Base-by-base conservation (phyloP, 768 basidiomycete species). In the Hemileccinum rubropunctum region DNA sequence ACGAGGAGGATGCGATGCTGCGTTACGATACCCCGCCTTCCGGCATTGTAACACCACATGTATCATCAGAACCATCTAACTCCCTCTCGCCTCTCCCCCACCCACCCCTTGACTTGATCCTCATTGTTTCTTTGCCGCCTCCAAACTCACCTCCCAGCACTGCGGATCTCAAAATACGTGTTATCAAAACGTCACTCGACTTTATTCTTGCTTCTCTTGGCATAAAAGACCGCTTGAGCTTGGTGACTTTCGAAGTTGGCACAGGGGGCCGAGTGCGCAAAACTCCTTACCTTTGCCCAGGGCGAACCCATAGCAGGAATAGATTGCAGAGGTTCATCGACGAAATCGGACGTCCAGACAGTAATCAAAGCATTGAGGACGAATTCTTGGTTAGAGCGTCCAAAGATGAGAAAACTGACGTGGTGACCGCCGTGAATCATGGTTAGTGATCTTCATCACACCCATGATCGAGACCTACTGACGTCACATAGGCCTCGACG, bases 361-460 rank as follows among this genome's bases (percentile, higher is more conserved):
- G 68, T 53, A 69, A 61, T 68, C 54, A 60, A 48, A 76, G 77
- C 53, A 71, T 77, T 39, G 86, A 84, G 52, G 83, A 84, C 56
- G 78, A 80, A 52, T 81, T 81, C 56, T 67, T 86, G 65, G 82
- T 91, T 17, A 76, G 83, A 52, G 83, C 83, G 13, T 82, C 82
- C 51, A 86, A 86, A 63, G 95, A 98, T 15, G 95, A 98, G 70
- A 91, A 94, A 71, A 91, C 91, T 23, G 95, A 97, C 67, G 95
- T 99, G 15, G 93, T 98, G 20, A 95, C 95, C 11, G 97, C 95
- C n/a, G 91, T 98, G 50, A 99, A 99, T 66, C 87, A 95, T 60
- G 92, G 91, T 86, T 46, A 43, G 73, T 52, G 27, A 39, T 36
- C 13, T 8, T 28, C 14, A 9, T 33, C 23, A 32, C 47, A 3